Conservation (phyloP, 169 alveolate genomes). For the Plasmodium inui region DNA sequence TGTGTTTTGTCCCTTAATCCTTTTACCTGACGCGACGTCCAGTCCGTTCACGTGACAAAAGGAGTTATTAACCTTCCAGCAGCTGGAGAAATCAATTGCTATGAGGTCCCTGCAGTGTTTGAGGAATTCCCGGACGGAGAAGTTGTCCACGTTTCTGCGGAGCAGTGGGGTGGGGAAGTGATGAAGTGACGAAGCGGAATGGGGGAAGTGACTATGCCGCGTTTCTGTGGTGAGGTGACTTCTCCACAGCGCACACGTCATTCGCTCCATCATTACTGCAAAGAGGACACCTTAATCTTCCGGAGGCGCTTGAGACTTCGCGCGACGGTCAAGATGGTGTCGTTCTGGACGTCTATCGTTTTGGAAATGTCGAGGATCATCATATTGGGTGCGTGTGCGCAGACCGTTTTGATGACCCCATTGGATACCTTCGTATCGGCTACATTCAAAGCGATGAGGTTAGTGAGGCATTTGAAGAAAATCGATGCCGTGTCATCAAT, state of each 20-base stretch:
- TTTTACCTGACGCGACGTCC: slow-evolving; percentile 64
- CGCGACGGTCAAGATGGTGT: slow-evolving; percentile 28
- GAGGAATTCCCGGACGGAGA: slow-evolving; percentile 47
- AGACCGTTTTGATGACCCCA: slow-evolving; percentile 11
- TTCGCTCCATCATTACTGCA: slow-evolving; percentile 13
- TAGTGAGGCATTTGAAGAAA: slow-evolving; percentile 21
- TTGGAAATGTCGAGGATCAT: slow-evolving; percentile 42
- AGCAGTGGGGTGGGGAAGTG: background rate
- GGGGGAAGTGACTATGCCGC: background rate
- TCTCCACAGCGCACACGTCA: background rate
- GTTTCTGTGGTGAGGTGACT: background rate
- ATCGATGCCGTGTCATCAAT: slow-evolving; percentile 35
- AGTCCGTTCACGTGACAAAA: slow-evolving; percentile 51
- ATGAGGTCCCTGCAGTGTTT: slow-evolving; percentile 35
- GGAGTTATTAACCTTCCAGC: slow-evolving; percentile 68
- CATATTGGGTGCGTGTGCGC: background rate
- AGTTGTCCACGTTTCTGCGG: slow-evolving; percentile 62
- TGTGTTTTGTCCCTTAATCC: background rate
- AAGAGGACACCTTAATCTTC: slow-evolving; percentile 11
- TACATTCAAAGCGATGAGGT: slow-evolving; percentile 43
- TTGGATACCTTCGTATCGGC: slow-evolving; percentile 64
- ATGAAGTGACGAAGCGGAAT: background rate
- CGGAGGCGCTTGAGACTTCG: slow-evolving; percentile 3
- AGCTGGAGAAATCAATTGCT: slow-evolving; percentile 48
- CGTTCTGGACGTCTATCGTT: slow-evolving; percentile 19